phyloP scores from a whole-genome alignment of 2,329 filamentous ascomycete species.

The Lachnum nothofagi region DNA sequence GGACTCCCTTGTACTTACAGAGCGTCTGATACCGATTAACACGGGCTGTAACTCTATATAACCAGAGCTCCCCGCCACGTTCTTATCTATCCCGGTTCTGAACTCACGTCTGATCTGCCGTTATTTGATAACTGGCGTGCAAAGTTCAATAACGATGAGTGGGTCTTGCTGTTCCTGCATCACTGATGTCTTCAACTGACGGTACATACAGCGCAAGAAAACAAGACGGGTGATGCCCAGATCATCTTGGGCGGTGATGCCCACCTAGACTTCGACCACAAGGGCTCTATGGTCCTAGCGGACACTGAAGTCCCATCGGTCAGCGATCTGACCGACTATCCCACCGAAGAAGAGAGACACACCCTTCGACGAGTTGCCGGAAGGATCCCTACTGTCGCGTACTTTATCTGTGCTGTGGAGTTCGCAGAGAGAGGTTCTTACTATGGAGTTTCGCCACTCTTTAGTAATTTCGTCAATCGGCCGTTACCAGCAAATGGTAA shows the following conservation, averaged over 20 bases:
- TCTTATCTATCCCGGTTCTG: background rate
- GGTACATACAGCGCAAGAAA: slow-evolving; percentile 7
- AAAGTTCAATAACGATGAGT: slow-evolving; percentile 4
- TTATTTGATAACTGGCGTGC: background rate
- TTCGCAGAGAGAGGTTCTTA: slow-evolving; percentile 73
- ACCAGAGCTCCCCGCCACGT: too few species aligned
- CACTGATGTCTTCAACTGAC: background rate
- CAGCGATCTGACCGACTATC: background rate
- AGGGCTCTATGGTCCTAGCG: slow-evolving; percentile 10
- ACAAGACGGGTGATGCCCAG: slow-evolving; percentile 11
- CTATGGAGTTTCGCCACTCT: slow-evolving; percentile 60
- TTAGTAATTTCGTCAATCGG: slow-evolving; percentile 59
- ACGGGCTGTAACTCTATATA: too few species aligned
- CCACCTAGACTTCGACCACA: slow-evolving; percentile 11
- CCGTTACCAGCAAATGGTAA: slow-evolving; percentile 47
- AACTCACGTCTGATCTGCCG: background rate
- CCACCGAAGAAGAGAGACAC: slow-evolving; percentile 54
- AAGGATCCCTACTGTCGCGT: slow-evolving; percentile 60
- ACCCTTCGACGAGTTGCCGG: slow-evolving; percentile 60
- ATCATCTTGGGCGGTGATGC: slow-evolving; percentile 12
- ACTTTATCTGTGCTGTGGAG: slow-evolving; percentile 68
- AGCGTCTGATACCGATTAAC: too few species aligned
- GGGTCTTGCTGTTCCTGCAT: background rate
- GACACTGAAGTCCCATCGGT: background rate
- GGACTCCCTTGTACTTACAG: too few species aligned